A percentile compares a stretch with the other conserved stretches of the same genome.
Evolutionary conservation across 2,329 filamentous ascomycete genomes (phyloP).

Genomic region (Venturia carpophila): DNA sequence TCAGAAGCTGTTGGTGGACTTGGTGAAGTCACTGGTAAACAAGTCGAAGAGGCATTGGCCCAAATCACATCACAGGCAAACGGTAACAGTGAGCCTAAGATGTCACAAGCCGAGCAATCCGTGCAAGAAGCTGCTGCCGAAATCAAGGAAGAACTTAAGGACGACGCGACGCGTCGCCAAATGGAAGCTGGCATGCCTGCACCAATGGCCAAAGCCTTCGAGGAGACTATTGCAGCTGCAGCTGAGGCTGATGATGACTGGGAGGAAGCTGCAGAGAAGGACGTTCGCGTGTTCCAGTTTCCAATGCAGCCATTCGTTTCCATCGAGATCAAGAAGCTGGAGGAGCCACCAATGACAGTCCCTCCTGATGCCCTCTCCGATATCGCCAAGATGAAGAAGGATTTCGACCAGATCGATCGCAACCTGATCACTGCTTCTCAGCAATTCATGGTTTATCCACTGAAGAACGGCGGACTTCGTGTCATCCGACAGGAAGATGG

Average conservation of each 20-base stretch:
- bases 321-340: constrained; percentile 60
- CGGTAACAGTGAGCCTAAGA: constrained; percentile 17
- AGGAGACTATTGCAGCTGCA: constrained; percentile 51
- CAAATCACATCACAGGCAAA: constrained; percentile 30
- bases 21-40: constrained; percentile 50
- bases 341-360: constrained; percentile 53
- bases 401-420: constrained; percentile 94
- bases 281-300: constrained; percentile 80
- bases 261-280: constrained; percentile 75
- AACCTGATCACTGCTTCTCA: constrained; percentile 84
- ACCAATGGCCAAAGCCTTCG: constrained; percentile 48
- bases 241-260: constrained; percentile 60
- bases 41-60: constrained; percentile 59
- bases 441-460: constrained; percentile 87
- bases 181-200: constrained; percentile 48
- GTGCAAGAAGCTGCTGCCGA: constrained; percentile 21
- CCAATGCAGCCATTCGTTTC: constrained; percentile 95
- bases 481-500: constrained; percentile 94
- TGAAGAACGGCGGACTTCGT: constrained; percentile 84
- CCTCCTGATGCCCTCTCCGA: constrained; percentile 78
- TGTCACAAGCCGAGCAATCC: constrained; percentile 11
- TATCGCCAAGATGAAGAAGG: constrained; percentile 90
- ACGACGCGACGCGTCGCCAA: constrained; percentile 45
- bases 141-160: constrained; percentile 40
- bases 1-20: constrained; percentile 61